Conservation (phyloP, 257 asterid genomes). For the Fraxinus quadrangulata region DNA sequence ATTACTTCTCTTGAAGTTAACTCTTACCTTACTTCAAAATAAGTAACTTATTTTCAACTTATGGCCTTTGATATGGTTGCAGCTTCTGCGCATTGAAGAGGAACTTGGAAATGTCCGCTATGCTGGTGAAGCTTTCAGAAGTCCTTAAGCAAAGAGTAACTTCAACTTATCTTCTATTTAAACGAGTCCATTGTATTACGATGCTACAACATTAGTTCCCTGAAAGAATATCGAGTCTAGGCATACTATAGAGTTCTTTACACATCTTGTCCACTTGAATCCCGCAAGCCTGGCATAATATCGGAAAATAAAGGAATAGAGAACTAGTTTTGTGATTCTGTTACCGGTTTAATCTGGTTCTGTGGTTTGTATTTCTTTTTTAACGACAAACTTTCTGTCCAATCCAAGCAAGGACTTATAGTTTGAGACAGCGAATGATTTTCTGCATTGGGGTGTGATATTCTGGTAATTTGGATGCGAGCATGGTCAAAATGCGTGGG, state of each 20-base stretch:
- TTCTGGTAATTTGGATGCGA: too few species aligned
- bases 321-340: background rate
- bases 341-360: background rate
- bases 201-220: background rate
- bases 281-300: background rate
- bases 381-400: background rate
- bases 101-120: constrained; percentile 90
- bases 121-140: constrained; percentile 96
- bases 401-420: background rate
- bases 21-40: background rate
- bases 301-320: background rate
- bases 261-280: background rate
- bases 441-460: background rate
- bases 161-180: background rate
- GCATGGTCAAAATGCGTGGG: too few species aligned
- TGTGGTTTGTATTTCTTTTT: background rate
- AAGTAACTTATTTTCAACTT: background rate
- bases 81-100: constrained; percentile 97
- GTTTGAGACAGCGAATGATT: background rate
- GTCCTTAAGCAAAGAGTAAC: constrained; percentile 48
- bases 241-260: background rate
- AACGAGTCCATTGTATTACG: constrained; percentile 1
- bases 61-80: constrained; percentile 23
- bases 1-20: background rate
- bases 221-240: background rate